phyloP scores from a whole-genome alignment of 2,329 filamentous ascomycete species.

The Penicillium expansum region DNA sequence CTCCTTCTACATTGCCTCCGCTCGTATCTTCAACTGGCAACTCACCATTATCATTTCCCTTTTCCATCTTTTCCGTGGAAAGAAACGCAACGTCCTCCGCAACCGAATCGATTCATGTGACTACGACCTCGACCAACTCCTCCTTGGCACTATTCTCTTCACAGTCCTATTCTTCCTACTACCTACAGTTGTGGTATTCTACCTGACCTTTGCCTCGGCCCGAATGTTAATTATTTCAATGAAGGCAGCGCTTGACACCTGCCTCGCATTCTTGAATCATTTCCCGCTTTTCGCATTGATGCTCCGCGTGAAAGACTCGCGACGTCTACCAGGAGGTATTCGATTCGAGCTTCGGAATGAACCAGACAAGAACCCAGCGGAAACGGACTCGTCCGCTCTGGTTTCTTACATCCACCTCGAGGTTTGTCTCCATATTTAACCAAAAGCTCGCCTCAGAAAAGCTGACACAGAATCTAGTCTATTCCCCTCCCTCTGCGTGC shows the following conservation, averaged over 20 bases:
- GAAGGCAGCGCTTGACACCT: constrained; percentile 87
- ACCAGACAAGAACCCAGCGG: constrained; percentile 43
- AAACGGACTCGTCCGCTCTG: constrained; percentile 49
- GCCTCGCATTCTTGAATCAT: constrained; percentile 91
- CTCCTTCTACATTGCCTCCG: constrained; percentile 95
- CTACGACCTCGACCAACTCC: constrained; percentile 94
- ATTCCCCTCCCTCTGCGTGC: constrained; percentile 85
- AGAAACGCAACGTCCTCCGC: constrained; percentile 94
- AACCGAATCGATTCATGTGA: constrained; percentile 99
- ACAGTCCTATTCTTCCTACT: constrained; percentile 92
- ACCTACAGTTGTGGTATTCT: constrained; percentile 94
- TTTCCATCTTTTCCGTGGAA: constrained; percentile 97
- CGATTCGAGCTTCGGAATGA: constrained; percentile 85
- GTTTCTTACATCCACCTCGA: constrained; percentile 85
- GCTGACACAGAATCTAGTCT: constrained; percentile 55
- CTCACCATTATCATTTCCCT: constrained; percentile 92
- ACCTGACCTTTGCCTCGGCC: constrained; percentile 90
- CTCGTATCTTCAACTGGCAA: constrained; percentile 98
- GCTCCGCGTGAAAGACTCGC: constrained; percentile 89
- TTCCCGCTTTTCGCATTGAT: constrained; percentile 97
- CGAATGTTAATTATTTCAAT: constrained; percentile 92
- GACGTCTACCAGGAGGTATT: constrained; percentile 85
- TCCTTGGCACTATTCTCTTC: constrained; percentile 94
- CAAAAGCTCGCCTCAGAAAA: neutral
- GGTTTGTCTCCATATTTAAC: constrained; percentile 49